Evolutionary conservation across 2,329 filamentous ascomycete genomes (phyloP), one percentile per base, ranked within the genome.

Genomic region (Phaeosphaeriaceae sp.): DNA sequence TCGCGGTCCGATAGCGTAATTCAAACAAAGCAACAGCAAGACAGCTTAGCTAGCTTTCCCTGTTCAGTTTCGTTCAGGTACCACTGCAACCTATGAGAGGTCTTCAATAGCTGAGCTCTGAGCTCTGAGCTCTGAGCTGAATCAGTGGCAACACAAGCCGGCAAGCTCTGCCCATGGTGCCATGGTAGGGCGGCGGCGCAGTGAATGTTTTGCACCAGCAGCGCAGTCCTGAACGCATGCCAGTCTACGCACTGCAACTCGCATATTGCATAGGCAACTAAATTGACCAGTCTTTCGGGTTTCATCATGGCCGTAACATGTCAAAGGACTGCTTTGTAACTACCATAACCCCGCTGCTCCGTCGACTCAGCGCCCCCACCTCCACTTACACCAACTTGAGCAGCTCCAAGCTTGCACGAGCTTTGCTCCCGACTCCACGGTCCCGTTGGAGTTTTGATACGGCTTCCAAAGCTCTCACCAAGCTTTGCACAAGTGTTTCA

Each of bases 181-280:
- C 7, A 26, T 11, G 11, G 6, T 11, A 26, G 23, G 23, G 23
- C 23, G 6, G 23, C 23, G 23, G 11, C 23, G 23, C 23, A 41
- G 29, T 42, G 23, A 46, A 46, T 16, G 42, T 32, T 55, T 45
- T 20, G 36, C 35, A 54, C 50, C 43, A 51, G 51, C 54, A 50
- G 48, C 45, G 54, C 46, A 52, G 46, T 39, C 47, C 48, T 36
- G 39, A 55, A 42, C 41, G 43, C 33, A 36, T 36, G 33, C 29
- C 35, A 21, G 21, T 37, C 18, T 11, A n/a, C 26, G 18, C 37
- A 26, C 15, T 26, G 23, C 7, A 26, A 16, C n/a, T 29, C 28
- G 42, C 42, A 44, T 30, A 11, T 16, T 23, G 42, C 42, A 44
- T 37, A 37, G 23, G 11, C 23, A 26, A 32, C 15, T 32, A 37